Conservation (phyloP, 805 yeast genomes). For the Candida berthetii region DNA sequence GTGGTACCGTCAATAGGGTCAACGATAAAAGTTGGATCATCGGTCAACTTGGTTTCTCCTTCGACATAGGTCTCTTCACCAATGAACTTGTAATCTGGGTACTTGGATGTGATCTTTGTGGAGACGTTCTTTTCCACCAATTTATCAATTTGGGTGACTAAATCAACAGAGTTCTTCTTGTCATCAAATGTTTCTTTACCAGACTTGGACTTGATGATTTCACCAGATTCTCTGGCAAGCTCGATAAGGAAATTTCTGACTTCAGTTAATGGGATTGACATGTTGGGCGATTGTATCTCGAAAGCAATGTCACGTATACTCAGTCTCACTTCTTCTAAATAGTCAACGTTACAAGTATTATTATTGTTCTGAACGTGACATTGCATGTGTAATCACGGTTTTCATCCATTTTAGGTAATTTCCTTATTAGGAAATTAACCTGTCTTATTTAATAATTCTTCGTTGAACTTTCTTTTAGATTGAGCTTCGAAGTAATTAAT, state of each 20-base stretch:
- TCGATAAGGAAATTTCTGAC: conserved; percentile 30
- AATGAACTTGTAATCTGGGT: conserved; percentile 46
- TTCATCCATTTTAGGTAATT: no score
- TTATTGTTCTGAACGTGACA: neutral
- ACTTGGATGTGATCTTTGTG: conserved; percentile 28
- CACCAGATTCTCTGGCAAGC: conserved; percentile 42
- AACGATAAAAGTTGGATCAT: conserved; percentile 55
- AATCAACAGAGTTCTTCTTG: conserved; percentile 54
- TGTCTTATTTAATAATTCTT: no score
- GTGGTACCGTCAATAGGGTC: conserved; percentile 68
- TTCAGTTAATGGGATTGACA: conserved; percentile 13
- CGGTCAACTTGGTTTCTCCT: conserved; percentile 39
- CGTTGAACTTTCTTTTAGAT: no score
- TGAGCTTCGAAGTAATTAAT: no score
- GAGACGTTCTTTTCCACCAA: conserved; percentile 40
- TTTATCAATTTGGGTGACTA: conserved; percentile 57
- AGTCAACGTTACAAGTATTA: neutral
- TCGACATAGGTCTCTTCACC: conserved; percentile 56
- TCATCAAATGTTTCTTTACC: conserved; percentile 47
- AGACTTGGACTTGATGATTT: conserved; percentile 39
- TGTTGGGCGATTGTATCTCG: neutral
- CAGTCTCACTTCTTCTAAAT: no score
- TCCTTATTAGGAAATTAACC: no score
- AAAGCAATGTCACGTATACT: no score
- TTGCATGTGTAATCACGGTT: no score